A percentile compares a stretch with the other conserved stretches of the same genome.
phyloP scores from a whole-genome alignment of 331 rosid species.

The Acacia concinna region DNA sequence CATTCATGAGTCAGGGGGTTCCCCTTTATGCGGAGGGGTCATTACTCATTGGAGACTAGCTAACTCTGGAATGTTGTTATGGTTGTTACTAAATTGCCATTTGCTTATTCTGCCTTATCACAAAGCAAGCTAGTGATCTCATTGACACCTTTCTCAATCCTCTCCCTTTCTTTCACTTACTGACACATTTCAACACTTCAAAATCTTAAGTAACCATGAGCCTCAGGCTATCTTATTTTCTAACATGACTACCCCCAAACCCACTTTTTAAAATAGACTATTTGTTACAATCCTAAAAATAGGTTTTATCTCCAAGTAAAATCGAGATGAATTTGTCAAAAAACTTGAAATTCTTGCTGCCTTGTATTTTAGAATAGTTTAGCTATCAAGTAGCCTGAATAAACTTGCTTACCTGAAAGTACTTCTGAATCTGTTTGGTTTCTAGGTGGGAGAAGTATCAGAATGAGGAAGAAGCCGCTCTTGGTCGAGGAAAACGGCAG shows the following conservation, averaged over 20 bases:
- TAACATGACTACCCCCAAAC: constrained; percentile 5
- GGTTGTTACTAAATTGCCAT: not conserved
- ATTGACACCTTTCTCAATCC: not conserved
- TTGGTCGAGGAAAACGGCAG: constrained; percentile 97
- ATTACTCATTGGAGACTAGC: not conserved
- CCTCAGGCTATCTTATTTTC: not conserved
- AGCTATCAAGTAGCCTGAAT: constrained; percentile 33
- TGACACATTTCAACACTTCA: not conserved
- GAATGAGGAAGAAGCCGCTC: constrained; percentile 95
- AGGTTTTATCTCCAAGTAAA: constrained; percentile 13
- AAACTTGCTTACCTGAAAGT: constrained; percentile 23
- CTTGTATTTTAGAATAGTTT: constrained; percentile 15
- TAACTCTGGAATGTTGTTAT: not conserved
- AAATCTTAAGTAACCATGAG: not conserved
- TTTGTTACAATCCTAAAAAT: not conserved
- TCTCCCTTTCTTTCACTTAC: not conserved
- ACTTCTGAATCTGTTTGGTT: constrained; percentile 28
- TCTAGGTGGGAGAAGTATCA: constrained; percentile 97
- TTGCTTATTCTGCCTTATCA: not conserved
- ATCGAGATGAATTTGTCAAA: constrained; percentile 21
- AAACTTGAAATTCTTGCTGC: not conserved
- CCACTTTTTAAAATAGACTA: not conserved
- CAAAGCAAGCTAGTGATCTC: not conserved
- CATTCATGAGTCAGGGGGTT: not conserved
- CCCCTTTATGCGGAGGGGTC: not conserved